Evolutionary conservation across 192 early-diverging fungal genomes (phyloP).

Genomic region (Umbelopsis isabellina): DNA sequence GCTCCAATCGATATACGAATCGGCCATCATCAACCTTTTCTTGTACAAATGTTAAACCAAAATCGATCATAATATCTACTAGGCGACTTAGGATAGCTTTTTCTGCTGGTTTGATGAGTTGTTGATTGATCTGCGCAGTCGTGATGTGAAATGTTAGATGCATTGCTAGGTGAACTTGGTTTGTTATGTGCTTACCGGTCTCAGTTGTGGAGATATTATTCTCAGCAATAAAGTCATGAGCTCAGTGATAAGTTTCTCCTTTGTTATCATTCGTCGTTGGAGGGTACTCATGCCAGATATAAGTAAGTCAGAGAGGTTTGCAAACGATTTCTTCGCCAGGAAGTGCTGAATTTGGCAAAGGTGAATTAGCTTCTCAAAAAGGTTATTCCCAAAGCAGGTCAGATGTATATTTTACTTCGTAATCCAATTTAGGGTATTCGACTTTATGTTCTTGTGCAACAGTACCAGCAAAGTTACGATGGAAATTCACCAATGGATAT

Average conservation of each 20-base stretch:
- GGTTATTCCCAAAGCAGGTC: background rate
- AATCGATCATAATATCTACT: conserved; percentile 69
- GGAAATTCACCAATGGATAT: conserved; percentile 74
- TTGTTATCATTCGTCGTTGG: conserved; percentile 53
- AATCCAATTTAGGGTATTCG: conserved; percentile 80
- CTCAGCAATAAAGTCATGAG: conserved; percentile 69
- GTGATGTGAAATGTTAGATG: conserved; percentile 36
- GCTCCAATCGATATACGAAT: conserved; percentile 70
- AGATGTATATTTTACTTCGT: conserved; percentile 55
- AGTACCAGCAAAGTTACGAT: conserved; percentile 80
- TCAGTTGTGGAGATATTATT: conserved; percentile 80
- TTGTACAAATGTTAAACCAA: conserved; percentile 73
- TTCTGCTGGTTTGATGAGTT: conserved; percentile 67
- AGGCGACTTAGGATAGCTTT: conserved; percentile 52
- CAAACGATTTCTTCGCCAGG: conserved; percentile 52
- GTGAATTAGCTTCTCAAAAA: background rate
- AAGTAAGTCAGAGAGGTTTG: conserved; percentile 57
- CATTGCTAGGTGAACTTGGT: conserved; percentile 30
- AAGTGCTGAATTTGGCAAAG: conserved; percentile 34
- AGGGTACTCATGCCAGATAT: conserved; percentile 49
- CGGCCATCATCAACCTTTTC: conserved; percentile 65
- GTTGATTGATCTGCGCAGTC: conserved; percentile 58
- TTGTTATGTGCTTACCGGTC: conserved; percentile 58
- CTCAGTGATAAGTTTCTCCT: conserved; percentile 49
- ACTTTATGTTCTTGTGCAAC: conserved; percentile 52